These are phyloP conservation scores for Pyrus communis DNA, from an alignment of 306 rosid species.

Conservation along the genomic window DNA sequence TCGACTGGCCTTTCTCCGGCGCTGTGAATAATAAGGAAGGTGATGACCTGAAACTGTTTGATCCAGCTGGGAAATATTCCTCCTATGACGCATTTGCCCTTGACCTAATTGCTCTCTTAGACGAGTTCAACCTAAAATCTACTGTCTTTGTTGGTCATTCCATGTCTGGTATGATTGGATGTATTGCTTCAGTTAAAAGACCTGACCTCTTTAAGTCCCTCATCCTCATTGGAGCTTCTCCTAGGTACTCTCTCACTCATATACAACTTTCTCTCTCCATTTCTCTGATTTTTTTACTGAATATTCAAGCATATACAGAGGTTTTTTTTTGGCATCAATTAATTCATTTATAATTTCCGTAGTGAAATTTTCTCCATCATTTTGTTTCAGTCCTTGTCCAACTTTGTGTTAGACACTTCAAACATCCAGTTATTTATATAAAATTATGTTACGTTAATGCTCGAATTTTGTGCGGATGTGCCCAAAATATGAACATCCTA, in stretches of 20 bases:
- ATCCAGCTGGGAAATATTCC: constrained; percentile 39
- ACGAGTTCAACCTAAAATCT: constrained; percentile 41
- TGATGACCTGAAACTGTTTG: constrained; percentile 23
- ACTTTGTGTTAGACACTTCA: background rate
- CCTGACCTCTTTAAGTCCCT: constrained; percentile 68
- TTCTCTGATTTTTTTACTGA: background rate
- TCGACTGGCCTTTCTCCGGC: constrained; percentile 82
- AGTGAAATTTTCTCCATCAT: background rate
- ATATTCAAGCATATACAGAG: too few relatives aligned
- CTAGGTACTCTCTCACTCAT: constrained; percentile 34
- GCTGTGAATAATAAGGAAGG: constrained; percentile 23
- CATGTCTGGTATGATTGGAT: constrained; percentile 92
- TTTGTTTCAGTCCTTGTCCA: background rate
- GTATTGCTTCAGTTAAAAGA: constrained; percentile 72
- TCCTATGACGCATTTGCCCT: constrained; percentile 53
- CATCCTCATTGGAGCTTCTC: constrained; percentile 76
- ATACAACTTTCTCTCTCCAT: background rate
- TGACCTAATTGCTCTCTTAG: constrained; percentile 50
- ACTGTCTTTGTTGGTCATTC: constrained; percentile 71
- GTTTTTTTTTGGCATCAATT: background rate
- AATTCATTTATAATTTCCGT: too few relatives aligned
- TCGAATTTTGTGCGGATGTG: background rate
- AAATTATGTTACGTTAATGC: background rate
- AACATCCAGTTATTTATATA: background rate
- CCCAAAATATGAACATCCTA: background rate